A percentile compares a stretch with the other conserved stretches of the same genome.
Evolutionary conservation across 257 asterid species (phyloP).

Genomic region (Ligustrum vulgare): DNA sequence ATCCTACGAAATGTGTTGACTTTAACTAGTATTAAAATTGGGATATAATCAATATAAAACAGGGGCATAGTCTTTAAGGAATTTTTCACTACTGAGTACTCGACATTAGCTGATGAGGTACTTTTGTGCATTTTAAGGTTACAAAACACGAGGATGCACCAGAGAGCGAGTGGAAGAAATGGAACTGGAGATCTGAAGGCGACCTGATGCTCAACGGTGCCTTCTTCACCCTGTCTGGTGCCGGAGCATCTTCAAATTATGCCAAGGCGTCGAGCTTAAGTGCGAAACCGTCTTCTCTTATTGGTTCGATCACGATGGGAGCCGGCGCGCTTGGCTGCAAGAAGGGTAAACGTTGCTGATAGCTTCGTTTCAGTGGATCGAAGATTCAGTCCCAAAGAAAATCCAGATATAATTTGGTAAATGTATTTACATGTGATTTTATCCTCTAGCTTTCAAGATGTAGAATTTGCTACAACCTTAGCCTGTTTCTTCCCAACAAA

Average conservation of each 20-base stretch:
- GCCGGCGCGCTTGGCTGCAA: constrained; percentile 71
- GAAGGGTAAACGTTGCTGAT: constrained; percentile 60
- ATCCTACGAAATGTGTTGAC: too few relatives aligned
- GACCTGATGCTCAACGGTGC: constrained; percentile 89
- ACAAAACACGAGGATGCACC: constrained; percentile 79
- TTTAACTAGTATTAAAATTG: too few relatives aligned
- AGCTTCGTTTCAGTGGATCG: neutral
- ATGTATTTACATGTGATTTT: neutral
- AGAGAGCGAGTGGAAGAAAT: constrained; percentile 60
- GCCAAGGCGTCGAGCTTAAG: constrained; percentile 94
- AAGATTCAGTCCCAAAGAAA: too few relatives aligned
- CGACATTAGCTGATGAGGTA: neutral
- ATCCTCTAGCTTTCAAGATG: constrained; percentile 11
- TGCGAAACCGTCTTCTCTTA: constrained; percentile 71
- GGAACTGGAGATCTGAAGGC: constrained; percentile 92
- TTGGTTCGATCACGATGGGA: constrained; percentile 53
- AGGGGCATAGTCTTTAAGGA: neutral
- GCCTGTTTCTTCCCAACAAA: constrained; percentile 16
- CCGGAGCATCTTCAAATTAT: constrained; percentile 75
- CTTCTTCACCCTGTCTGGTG: constrained; percentile 71
- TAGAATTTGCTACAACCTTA: constrained; percentile 26
- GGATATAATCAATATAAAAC: too few relatives aligned
- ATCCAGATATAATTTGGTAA: neutral
- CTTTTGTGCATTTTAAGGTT: constrained; percentile 36
- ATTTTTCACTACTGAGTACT: neutral